Evolutionary conservation across 2,329 filamentous ascomycete species (phyloP).

Genomic region (Whalleya microplaca): DNA sequence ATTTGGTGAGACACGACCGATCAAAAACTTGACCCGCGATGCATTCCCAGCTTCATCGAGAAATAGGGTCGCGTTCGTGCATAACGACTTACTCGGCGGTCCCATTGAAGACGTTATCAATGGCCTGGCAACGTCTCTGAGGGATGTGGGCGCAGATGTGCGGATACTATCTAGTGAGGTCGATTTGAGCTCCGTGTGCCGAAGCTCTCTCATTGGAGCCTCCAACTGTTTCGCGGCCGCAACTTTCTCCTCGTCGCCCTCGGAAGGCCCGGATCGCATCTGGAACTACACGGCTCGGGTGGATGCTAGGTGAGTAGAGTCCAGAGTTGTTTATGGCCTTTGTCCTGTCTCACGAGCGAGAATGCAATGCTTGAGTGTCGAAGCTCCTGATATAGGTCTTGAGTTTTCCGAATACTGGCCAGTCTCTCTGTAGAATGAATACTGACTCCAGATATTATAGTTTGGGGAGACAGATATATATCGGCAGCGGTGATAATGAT

Average conservation of each 20-base stretch:
- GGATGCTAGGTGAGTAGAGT: too few species aligned
- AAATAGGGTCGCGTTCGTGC: slow-evolving; percentile 75
- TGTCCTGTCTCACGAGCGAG: too few species aligned
- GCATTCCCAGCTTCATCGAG: slow-evolving; percentile 65
- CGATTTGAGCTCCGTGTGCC: slow-evolving; percentile 66
- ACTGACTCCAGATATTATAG: too few species aligned
- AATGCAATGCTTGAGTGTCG: too few species aligned
- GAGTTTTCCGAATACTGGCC: too few species aligned
- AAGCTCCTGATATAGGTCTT: too few species aligned
- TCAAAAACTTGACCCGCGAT: slow-evolving; percentile 63
- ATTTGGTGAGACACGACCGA: slow-evolving; percentile 61
- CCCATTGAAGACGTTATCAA: slow-evolving; percentile 71
- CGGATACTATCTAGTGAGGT: slow-evolving; percentile 46
- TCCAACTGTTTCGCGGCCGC: slow-evolving; percentile 72
- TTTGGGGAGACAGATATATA: slow-evolving; percentile 65
- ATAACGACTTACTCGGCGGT: slow-evolving; percentile 70
- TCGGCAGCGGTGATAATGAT: slow-evolving; percentile 67
- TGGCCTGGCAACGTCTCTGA: slow-evolving; percentile 51
- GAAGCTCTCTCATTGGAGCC: slow-evolving; percentile 63
- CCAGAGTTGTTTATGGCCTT: too few species aligned
- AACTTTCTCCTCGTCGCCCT: slow-evolving; percentile 73
- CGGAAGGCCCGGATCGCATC: slow-evolving; percentile 61
- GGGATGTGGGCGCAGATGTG: too few species aligned
- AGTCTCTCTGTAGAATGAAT: too few species aligned
- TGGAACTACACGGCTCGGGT: slow-evolving; percentile 86